Evolutionary conservation across 1,284 basidiomycete species (phyloP).

Genomic region (Mycena citricolor): DNA sequence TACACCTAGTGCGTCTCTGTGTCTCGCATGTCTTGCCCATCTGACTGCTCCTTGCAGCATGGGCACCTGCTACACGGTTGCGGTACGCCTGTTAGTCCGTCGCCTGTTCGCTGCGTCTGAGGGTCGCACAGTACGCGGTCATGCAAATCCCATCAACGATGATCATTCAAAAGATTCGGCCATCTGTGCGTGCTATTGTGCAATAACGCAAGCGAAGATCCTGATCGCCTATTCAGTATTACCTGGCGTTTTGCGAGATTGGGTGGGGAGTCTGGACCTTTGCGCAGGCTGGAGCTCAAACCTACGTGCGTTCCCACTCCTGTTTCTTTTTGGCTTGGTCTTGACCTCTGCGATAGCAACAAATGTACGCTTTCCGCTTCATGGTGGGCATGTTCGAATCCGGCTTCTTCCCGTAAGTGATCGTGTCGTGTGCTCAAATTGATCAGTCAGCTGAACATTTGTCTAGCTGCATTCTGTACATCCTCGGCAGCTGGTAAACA

Average conservation of each 20-base stretch:
- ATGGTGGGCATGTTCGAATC: slow-evolving; percentile 28
- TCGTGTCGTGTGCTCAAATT: slow-evolving; percentile 8
- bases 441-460: not conserved
- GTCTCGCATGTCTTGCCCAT: not conserved
- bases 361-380: slow-evolving; percentile 29
- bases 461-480: slow-evolving; percentile 11
- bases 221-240: slow-evolving; percentile 8
- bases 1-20: slow-evolving; percentile 22
- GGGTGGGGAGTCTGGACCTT: slow-evolving; percentile 26
- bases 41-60: slow-evolving; percentile 14
- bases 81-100: slow-evolving; percentile 5
- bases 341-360: slow-evolving; percentile 12
- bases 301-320: slow-evolving; percentile 9
- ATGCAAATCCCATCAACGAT: slow-evolving; percentile 23
- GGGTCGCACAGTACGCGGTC: slow-evolving; percentile 16
- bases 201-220: not conserved
- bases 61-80: slow-evolving; percentile 25
- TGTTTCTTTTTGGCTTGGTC: not conserved
- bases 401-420: slow-evolving; percentile 26
- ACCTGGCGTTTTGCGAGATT: slow-evolving; percentile 24
- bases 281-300: slow-evolving; percentile 22
- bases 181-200: slow-evolving; percentile 9
- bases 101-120: not conserved
- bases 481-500: slow-evolving; percentile 25
- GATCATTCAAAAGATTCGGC: slow-evolving; percentile 23